Evolutionary conservation across 306 rosid species (phyloP), one percentile per base, ranked within the genome.

Genomic region (Begonia fuchsioides): DNA sequence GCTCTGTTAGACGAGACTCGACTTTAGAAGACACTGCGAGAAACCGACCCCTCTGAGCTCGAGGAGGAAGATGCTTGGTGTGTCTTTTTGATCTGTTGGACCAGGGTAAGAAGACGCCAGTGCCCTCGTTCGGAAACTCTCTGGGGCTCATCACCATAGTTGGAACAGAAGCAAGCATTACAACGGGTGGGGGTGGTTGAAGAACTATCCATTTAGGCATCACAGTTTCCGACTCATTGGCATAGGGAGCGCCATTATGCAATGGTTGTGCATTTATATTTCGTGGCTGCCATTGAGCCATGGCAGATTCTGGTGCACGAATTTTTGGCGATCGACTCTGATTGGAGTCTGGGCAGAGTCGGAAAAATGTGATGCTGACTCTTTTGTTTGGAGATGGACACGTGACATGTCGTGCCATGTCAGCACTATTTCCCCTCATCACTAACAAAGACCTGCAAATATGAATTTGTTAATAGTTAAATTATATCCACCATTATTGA

Each of bases 361-460:
- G 68, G 38, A 92, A 82, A 81, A 92, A 77, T 46, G 88, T 71
- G 61, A 92, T 69, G 83, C 83, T 82, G 17, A 70, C 77, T 79
- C 99, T 77, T 68, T 72, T 67, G 68, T 53, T 64, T 11, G 86
- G 81, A 44, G 88, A 92, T 18, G 94, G 93, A 61, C 94, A 86
- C 87, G 82, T 92, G 52, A 92, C 99, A 13, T 86, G 99, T 54
- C 96, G 75, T 40, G 99, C 94, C 84, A 73, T 87, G 66, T 92
- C 99, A 46, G 88, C 84, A 61, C 99, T 86, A 80, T 92, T 82
- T 56, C 99, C 99, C 59, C 99, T 92, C 99, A 86, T 79, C 61
- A 86, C 96, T 14, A 92, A 16, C 51, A 92, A 81, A 40, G 94
- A 82, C 71, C 99, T 92, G 74, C 62, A 69, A 51, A 49, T 40